Conservation (phyloP, 2,329 filamentous ascomycete species). For the Purpureocillium lavendulum region DNA sequence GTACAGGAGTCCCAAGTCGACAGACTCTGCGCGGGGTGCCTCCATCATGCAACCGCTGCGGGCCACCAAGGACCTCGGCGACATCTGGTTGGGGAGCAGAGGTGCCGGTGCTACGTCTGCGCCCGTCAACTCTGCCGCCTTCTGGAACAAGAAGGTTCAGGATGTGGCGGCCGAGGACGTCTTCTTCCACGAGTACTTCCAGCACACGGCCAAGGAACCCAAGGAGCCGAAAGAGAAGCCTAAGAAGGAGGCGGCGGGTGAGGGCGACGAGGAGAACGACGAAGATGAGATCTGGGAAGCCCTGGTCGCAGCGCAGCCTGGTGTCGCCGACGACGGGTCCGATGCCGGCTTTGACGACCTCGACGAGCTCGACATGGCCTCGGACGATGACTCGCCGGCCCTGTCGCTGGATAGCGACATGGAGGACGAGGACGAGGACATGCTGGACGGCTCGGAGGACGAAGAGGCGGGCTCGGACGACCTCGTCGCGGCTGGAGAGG, state of each 20-base stretch:
- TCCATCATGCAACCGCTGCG: slow-evolving; percentile 95
- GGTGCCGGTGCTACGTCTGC: slow-evolving; percentile 24
- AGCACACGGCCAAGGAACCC: slow-evolving; percentile 54
- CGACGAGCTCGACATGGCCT: slow-evolving; percentile 41
- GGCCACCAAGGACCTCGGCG: slow-evolving; percentile 42
- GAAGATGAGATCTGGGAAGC: slow-evolving; percentile 91
- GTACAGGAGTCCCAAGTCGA: slow-evolving; percentile 85
- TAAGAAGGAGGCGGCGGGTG: slow-evolving; percentile 44
- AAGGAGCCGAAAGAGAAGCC: slow-evolving; percentile 34
- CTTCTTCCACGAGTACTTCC: slow-evolving; percentile 98
- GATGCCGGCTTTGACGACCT: slow-evolving; percentile 41
- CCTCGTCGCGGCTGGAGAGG: slow-evolving; percentile 23
- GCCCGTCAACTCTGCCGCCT: slow-evolving; percentile 73
- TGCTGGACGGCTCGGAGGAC: slow-evolving; percentile 32
- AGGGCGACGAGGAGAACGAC: slow-evolving; percentile 41
- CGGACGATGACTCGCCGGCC: slow-evolving; percentile 33
- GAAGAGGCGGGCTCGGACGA: slow-evolving; percentile 35
- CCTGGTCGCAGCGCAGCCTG: slow-evolving; percentile 71
- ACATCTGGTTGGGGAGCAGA: slow-evolving; percentile 48
- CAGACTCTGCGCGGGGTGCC: slow-evolving; percentile 58
- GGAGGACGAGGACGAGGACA: slow-evolving; percentile 35
- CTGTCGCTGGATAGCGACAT: slow-evolving; percentile 34
- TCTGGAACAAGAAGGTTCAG: slow-evolving; percentile 85
- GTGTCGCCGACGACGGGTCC: slow-evolving; percentile 42
- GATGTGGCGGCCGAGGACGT: slow-evolving; percentile 86